Evolutionary conservation across 306 rosid genomes (phyloP).

Genomic region (Cicer arietinum): DNA sequence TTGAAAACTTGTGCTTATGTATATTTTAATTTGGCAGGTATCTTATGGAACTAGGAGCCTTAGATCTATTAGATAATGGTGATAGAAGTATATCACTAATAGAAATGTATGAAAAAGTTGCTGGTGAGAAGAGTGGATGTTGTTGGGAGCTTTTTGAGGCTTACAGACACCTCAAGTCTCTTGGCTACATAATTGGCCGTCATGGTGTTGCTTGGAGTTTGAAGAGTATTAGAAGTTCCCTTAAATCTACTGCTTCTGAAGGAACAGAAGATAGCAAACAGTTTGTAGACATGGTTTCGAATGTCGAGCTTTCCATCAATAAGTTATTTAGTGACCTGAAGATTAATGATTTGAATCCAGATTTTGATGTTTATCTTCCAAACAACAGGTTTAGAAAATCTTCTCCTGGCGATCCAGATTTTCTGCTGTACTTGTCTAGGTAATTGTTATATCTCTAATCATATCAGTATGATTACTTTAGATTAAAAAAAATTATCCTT

Average conservation of each 20-base stretch:
- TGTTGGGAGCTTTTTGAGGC: conserved; percentile 86
- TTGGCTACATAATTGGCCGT: conserved; percentile 72
- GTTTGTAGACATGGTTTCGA: conserved; percentile 37
- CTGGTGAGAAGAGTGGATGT: conserved; percentile 51
- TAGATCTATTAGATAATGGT: conserved; percentile 55
- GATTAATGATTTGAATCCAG: conserved; percentile 56
- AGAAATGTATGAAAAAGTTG: conserved; percentile 63
- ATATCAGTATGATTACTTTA: conserved; percentile 9
- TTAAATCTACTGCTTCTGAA: conserved; percentile 36
- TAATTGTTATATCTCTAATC: conserved; percentile 42
- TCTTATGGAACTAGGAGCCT: conserved; percentile 76
- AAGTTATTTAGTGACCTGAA: conserved; percentile 57
- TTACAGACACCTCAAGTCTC: conserved; percentile 79
- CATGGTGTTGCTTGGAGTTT: conserved; percentile 72
- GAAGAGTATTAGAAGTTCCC: conserved; percentile 52
- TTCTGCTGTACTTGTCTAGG: conserved; percentile 75
- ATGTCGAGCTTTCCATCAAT: conserved; percentile 45
- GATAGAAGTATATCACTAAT: conserved; percentile 53
- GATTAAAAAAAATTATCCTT: background rate
- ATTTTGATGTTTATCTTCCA: conserved; percentile 81
- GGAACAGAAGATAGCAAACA: conserved; percentile 47
- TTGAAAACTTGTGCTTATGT: conserved; percentile 29
- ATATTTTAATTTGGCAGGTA: conserved; percentile 56
- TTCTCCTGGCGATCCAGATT: conserved; percentile 73
- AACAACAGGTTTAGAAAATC: conserved; percentile 83